Evolutionary conservation across 2,329 filamentous ascomycete species (phyloP).

Genomic region (Aspergillus candidus): DNA sequence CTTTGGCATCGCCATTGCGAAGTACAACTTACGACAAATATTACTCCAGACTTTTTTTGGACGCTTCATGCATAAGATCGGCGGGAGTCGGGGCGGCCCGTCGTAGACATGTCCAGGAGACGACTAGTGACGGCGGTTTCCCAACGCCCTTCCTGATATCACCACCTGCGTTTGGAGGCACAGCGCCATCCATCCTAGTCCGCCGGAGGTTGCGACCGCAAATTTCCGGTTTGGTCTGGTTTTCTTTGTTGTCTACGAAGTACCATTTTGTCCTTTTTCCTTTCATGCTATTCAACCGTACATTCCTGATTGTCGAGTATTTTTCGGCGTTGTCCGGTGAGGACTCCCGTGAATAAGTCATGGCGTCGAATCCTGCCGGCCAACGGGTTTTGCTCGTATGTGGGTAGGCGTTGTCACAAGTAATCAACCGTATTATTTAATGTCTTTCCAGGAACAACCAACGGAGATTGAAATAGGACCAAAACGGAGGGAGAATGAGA

Average conservation of each 20-base stretch:
- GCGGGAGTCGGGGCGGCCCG: conserved; percentile 27
- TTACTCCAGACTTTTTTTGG: no score
- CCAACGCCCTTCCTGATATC: conserved; percentile 15
- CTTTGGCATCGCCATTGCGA: no score
- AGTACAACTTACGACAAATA: no score
- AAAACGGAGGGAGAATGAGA: no score
- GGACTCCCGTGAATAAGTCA: no score
- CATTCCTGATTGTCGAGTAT: not conserved
- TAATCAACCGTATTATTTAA: no score
- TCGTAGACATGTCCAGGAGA: conserved; percentile 22
- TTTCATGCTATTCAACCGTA: not conserved
- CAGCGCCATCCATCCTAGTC: conserved; percentile 4
- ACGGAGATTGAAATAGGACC: no score
- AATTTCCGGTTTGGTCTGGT: conserved; percentile 7
- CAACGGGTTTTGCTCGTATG: no score
- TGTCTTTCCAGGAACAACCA: no score
- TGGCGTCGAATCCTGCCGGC: no score
- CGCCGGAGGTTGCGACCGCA: conserved; percentile 11
- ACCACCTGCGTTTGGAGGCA: conserved; percentile 18
- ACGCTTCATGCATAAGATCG: conserved; percentile 26
- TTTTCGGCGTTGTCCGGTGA: no score
- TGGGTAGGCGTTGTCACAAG: no score
- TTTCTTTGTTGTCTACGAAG: conserved; percentile 2
- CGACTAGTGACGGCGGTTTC: conserved; percentile 18
- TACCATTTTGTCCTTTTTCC: not conserved